Evolutionary conservation across 805 yeast species (phyloP).

Genomic region (Priceomyces medius): DNA sequence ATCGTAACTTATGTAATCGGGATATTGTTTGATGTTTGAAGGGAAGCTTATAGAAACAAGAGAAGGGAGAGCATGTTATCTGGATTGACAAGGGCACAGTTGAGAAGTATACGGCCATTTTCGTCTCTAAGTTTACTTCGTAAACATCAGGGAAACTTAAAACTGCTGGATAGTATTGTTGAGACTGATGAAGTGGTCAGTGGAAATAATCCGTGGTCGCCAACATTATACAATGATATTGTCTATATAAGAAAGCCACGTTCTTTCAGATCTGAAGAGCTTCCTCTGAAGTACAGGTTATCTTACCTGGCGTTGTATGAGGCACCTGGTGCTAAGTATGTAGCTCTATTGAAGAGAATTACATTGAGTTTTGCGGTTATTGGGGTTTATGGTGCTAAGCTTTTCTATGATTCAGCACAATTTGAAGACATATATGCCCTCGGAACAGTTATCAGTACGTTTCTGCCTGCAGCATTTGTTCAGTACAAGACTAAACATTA

Average conservation of each 20-base stretch:
- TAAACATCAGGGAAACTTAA: slow-evolving; percentile 19
- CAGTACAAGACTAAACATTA: slow-evolving; percentile 60
- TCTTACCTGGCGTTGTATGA: slow-evolving; percentile 63
- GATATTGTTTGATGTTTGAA: not conserved
- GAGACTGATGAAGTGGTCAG: slow-evolving; percentile 43
- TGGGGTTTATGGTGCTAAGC: slow-evolving; percentile 62
- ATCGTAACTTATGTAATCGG: slow-evolving; percentile 6
- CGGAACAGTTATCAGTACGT: slow-evolving; percentile 45
- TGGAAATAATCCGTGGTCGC: slow-evolving; percentile 47
- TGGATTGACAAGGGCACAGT: not conserved
- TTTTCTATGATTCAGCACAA: slow-evolving; percentile 53
- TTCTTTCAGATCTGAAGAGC: slow-evolving; percentile 38
- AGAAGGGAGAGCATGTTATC: not conserved
- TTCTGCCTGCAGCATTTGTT: slow-evolving; percentile 53
- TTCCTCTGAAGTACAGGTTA: slow-evolving; percentile 52
- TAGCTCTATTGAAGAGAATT: slow-evolving; percentile 61
- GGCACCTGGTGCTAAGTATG: slow-evolving; percentile 61
- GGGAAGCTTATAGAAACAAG: not conserved
- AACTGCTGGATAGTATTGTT: slow-evolving; percentile 30
- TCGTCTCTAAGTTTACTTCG: not conserved
- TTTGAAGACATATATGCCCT: slow-evolving; percentile 50
- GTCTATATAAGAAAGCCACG: slow-evolving; percentile 44
- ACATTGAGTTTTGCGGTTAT: slow-evolving; percentile 59
- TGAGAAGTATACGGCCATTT: not conserved
- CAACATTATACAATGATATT: slow-evolving; percentile 43